phyloP scores from a whole-genome alignment of 139 green algal species.

The Micromonas commoda region DNA sequence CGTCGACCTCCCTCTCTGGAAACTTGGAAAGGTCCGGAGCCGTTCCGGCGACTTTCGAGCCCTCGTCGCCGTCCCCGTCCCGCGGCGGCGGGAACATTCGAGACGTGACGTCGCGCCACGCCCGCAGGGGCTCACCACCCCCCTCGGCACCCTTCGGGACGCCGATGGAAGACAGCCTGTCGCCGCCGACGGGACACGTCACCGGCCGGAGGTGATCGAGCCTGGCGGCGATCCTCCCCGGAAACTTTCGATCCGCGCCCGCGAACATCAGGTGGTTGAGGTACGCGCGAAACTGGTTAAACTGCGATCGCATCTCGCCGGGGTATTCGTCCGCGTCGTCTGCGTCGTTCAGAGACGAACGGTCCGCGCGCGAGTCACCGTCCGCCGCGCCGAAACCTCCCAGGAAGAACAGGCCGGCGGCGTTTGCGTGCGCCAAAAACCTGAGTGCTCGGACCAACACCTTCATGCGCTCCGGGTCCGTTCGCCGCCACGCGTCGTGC shows the following conservation, averaged over 20 bases:
- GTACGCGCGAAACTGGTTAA: slow-evolving; percentile 57
- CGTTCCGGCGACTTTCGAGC: too few relatives aligned
- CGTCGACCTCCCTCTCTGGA: too few relatives aligned
- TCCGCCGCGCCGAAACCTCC: slow-evolving; percentile 39
- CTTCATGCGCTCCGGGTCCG: slow-evolving; percentile 38
- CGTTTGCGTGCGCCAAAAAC: slow-evolving; percentile 54
- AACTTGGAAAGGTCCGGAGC: too few relatives aligned
- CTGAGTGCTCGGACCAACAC: slow-evolving; percentile 46
- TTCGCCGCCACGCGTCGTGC: background rate
- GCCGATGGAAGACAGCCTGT: slow-evolving; percentile 50
- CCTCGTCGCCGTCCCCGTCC: background rate
- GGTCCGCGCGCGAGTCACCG: background rate
- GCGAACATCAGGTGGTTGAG: slow-evolving; percentile 67
- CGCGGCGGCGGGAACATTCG: slow-evolving; percentile 5
- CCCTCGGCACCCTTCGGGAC: slow-evolving; percentile 33
- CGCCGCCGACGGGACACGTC: slow-evolving; percentile 34
- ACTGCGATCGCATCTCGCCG: slow-evolving; percentile 33
- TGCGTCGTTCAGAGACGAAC: too few relatives aligned
- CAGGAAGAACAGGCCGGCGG: slow-evolving; percentile 56
- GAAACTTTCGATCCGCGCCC: slow-evolving; percentile 52
- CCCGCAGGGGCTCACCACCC: background rate
- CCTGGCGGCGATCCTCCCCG: background rate
- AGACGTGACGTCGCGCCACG: slow-evolving; percentile 15
- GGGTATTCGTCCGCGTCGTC: background rate
- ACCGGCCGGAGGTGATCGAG: slow-evolving; percentile 35